Evolutionary conservation across 108 stramenopile species (phyloP).

Genomic region (Cyclotella atomus): DNA sequence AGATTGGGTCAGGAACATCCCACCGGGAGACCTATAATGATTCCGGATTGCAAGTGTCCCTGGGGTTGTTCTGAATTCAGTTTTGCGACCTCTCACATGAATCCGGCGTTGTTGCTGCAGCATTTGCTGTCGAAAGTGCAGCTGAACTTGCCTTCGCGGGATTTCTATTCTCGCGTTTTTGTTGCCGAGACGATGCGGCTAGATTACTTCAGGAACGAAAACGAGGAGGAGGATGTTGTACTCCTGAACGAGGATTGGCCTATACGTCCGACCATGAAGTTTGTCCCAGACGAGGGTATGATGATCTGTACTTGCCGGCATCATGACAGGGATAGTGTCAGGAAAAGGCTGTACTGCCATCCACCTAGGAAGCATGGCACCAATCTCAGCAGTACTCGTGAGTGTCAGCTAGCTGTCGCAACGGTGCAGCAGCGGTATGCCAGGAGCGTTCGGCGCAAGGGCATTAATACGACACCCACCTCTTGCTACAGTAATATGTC

Average conservation of each 20-base stretch:
- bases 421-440: background rate
- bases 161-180: background rate
- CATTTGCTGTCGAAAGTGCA: background rate
- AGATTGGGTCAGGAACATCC: background rate
- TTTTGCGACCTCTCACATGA: background rate
- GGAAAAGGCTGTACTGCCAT: conserved; percentile 5
- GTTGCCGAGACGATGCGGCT: background rate
- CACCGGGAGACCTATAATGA: background rate
- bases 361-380: background rate
- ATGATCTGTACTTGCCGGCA: conserved; percentile 11
- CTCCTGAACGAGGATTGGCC: conserved; percentile 15
- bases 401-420: background rate
- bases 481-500: background rate
- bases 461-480: background rate
- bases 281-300: background rate
- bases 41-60: conserved; percentile 23
- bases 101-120: conserved; percentile 1
- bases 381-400: background rate
- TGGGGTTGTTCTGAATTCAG: conserved; percentile 32
- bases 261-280: background rate
- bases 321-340: background rate
- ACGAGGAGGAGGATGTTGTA: background rate
- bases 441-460: background rate
- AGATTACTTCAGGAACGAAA: conserved; percentile 2
- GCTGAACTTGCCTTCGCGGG: background rate